Evolutionary conservation across 441 rosid species (phyloP), one percentile per base, ranked within the genome.

Genomic region (Corymbia calophylla): DNA sequence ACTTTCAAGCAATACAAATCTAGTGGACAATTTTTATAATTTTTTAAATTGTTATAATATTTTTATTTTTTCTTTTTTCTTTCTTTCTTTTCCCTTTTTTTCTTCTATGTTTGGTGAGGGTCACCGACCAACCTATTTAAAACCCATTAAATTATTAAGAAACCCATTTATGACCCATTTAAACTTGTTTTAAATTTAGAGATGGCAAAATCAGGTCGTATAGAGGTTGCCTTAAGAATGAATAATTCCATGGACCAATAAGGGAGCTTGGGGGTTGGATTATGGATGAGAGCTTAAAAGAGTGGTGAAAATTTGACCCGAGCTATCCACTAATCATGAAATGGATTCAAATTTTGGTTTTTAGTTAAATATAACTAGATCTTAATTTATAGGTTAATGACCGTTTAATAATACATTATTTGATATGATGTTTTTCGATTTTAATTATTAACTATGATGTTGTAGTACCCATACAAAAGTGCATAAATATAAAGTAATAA

Each of bases 51-150:
- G 5, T 39, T 39, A 49, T 3, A 49, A 49, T 9, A 49, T 39
- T 39, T 39, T 16, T 18, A 18, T 21, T 3, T 4, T 23, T 23
- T 1, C 56, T 11, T 4, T 23, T 55, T 17, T 1, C 0, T 0
- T 9, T 54, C 56, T 8, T 56, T 21, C 5, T 9, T 4, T 21
- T 54, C 23, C 23, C 14, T 49, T 49, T 48, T 48, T 48, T 48
- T 48, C 6, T 56, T 56, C 0, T 58, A 1, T 29, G 10, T 56
- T 29, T 0, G 25, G 0, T 17, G 3, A 54, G 56, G 8, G 9
- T 56, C 0, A 1, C 51, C 51, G 51, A 29, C 14, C 64, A 58
- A 58, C 64, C 64, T 0, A 25, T 58, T 58, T 25, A 58, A 58
- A 58, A 58, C 6, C 14, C n/a, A 58, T 58, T 25, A 48, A 48